Evolutionary conservation across 768 basidiomycete species (phyloP), one percentile per base, ranked within the genome.

Genomic region (Trametes sanguinea): DNA sequence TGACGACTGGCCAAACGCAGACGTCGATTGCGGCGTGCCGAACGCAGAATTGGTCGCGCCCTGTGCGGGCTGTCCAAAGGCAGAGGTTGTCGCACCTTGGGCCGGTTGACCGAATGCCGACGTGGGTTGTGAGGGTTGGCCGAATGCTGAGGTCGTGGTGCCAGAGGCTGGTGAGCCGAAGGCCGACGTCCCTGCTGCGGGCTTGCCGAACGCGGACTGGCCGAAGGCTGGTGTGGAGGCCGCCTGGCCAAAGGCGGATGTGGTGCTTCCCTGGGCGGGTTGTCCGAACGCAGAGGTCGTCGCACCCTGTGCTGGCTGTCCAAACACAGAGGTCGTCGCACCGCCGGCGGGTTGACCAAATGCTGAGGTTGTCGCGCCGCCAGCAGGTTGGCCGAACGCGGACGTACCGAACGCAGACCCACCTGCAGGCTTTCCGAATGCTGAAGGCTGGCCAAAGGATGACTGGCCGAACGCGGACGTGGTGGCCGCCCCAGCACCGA

Each of bases 1-100:
- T 54, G 3, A 63, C 54, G 62, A 54, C 29, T 78, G 71, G 57
- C 76, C 77, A 9, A 79, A 78, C 16, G 73, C 78, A 10, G 80
- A 76, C 2, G 67, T 54, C 22, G 67, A 51, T 32, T 63, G 60
- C 2, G 65, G 8, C 62, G 60, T 32, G 45, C 52, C 50, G 13
- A 54, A 45, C 16, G 61, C 44, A 35, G 65, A 54, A 17, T n/a
- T 47, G 17, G 6, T 47, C 11, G 65, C 62, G n/a, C 59, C 54
- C 27, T 51, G 48, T 0, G 64, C 51, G 9, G 68, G 68, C 50
- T 79, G 76, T 6, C 76, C 76, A 57, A 82, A 81, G 3, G 68
- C 73, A 29, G 78, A 76, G 3, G 65, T 48, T 4, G 67, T 61
- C 68, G 54, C 3, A 66, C 54, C 61, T 50, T 72, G 72, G 1